Percentiles rank a stretch among this genome's conserved stretches.
These are phyloP conservation scores for Colletotrichum sp. DNA, from an alignment of 2,329 filamentous ascomycete species.

Conservation along the genomic window DNA sequence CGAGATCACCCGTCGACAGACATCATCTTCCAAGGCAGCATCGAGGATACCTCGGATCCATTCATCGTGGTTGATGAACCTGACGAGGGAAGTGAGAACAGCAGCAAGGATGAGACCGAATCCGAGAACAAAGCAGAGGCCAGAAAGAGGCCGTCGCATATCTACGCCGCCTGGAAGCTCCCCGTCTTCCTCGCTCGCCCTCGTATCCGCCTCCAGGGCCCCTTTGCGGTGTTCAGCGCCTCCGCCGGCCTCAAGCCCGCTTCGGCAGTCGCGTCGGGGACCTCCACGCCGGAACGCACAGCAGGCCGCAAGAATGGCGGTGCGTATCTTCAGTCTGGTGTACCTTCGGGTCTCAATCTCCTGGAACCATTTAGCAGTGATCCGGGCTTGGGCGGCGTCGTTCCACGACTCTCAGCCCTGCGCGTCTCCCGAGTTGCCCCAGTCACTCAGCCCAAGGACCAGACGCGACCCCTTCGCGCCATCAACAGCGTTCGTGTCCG, in stretches of 20 bases:
- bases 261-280: slow-evolving; percentile 38
- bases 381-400: slow-evolving; percentile 62
- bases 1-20: slow-evolving; percentile 57
- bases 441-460: slow-evolving; percentile 64
- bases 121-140: slow-evolving; percentile 19
- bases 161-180: slow-evolving; percentile 65
- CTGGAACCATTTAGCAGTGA: slow-evolving; percentile 75
- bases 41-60: slow-evolving; percentile 54
- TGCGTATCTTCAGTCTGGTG: slow-evolving; percentile 72
- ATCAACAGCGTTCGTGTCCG: slow-evolving; percentile 66
- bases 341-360: slow-evolving; percentile 76
- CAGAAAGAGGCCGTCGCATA: slow-evolving; percentile 36
- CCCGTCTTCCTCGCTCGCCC: slow-evolving; percentile 62
- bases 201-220: slow-evolving; percentile 68
- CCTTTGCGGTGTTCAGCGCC: slow-evolving; percentile 68
- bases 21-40: slow-evolving; percentile 60
- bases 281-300: slow-evolving; percentile 7
- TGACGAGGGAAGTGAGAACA: slow-evolving; percentile 29
- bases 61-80: slow-evolving; percentile 52
- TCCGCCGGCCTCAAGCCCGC: slow-evolving; percentile 63
- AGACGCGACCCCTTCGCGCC: slow-evolving; percentile 67
- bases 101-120: slow-evolving; percentile 23
- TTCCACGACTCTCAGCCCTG: slow-evolving; percentile 73
- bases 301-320: slow-evolving; percentile 36
- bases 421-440: slow-evolving; percentile 78